phyloP scores from a whole-genome alignment of 768 basidiomycete species.

The Rhodotorula graminis region DNA sequence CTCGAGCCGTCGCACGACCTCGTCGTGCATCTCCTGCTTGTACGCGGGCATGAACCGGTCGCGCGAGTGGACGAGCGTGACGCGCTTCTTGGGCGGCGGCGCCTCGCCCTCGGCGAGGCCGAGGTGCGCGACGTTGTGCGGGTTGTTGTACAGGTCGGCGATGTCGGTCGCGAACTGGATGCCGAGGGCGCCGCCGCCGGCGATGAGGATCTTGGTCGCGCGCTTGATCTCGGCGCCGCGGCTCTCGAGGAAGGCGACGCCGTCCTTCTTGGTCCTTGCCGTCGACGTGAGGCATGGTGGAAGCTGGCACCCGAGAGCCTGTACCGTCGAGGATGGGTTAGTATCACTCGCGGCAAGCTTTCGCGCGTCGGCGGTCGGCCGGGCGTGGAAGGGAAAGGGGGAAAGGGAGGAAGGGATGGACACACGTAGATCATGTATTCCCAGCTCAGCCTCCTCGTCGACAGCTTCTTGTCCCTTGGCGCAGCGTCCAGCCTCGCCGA shows the following conservation, averaged over 20 bases:
- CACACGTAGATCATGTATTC: slow-evolving; percentile 42
- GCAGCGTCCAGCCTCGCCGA: slow-evolving; percentile 7
- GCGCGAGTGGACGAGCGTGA: slow-evolving; percentile 43
- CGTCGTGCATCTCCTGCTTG: slow-evolving; percentile 38
- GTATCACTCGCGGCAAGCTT: no score
- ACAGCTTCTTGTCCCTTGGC: neutral
- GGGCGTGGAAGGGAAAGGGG: neutral
- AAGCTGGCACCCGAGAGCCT: slow-evolving; percentile 42
- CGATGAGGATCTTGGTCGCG: slow-evolving; percentile 37
- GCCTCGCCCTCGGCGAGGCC: neutral
- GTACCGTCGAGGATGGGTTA: no score
- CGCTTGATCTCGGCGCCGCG: slow-evolving; percentile 22
- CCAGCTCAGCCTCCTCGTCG: slow-evolving; percentile 24
- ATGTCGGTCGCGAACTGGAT: slow-evolving; percentile 43
- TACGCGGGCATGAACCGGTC: slow-evolving; percentile 41
- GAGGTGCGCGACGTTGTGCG: slow-evolving; percentile 13
- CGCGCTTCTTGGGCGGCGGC: slow-evolving; percentile 28
- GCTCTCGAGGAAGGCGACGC: slow-evolving; percentile 33
- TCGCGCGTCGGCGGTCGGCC: no score
- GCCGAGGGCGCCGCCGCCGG: slow-evolving; percentile 43
- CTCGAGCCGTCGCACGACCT: slow-evolving; percentile 33
- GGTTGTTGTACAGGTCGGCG: slow-evolving; percentile 38
- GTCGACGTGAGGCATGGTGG: slow-evolving; percentile 35
- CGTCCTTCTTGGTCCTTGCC: slow-evolving; percentile 31
- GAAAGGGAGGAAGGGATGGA: neutral